phyloP scores from a whole-genome alignment of 805 yeast genomes.

The Candida qinlingensis region DNA sequence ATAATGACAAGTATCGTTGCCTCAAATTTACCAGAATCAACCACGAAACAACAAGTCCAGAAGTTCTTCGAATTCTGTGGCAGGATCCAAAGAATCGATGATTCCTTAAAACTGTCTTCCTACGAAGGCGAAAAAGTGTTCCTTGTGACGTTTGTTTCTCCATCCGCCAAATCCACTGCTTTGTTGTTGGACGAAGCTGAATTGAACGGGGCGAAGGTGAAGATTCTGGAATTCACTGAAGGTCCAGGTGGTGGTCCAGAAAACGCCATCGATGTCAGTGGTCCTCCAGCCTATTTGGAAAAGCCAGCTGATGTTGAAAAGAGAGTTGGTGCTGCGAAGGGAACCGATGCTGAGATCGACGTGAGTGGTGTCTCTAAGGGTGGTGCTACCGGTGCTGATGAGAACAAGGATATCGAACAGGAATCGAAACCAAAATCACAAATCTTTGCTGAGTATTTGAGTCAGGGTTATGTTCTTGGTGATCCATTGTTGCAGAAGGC shows the following conservation, averaged over 20 bases:
- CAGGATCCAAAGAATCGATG: constrained; percentile 29
- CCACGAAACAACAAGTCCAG: constrained; percentile 9
- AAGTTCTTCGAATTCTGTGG: constrained; percentile 77
- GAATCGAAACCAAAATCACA: constrained; percentile 75
- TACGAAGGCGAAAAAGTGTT: constrained; percentile 14
- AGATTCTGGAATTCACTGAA: constrained; percentile 32
- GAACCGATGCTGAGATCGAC: background rate
- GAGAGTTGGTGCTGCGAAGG: background rate
- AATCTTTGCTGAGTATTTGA: constrained; percentile 67
- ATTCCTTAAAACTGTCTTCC: constrained; percentile 5
- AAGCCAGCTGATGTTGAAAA: constrained; percentile 5
- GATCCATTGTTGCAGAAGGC: constrained; percentile 59
- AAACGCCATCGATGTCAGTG: constrained; percentile 3
- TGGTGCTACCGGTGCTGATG: constrained; percentile 8
- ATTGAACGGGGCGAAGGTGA: constrained; percentile 52
- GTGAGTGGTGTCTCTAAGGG: constrained; percentile 2
- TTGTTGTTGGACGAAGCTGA: constrained; percentile 68
- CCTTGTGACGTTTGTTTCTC: constrained; percentile 48
- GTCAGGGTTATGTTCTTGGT: constrained; percentile 66
- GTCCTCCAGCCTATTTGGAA: constrained; percentile 11
- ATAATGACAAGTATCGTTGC: constrained; percentile 6
- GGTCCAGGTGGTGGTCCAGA: constrained; percentile 16
- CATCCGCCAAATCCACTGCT: constrained; percentile 67
- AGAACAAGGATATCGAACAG: constrained; percentile 49
- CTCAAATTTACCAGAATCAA: constrained; percentile 2